Percentiles rank a stretch among this genome's conserved stretches.
Evolutionary conservation across 1,139 yeast genomes (phyloP).

Genomic region (Geotrichum fermentans): DNA sequence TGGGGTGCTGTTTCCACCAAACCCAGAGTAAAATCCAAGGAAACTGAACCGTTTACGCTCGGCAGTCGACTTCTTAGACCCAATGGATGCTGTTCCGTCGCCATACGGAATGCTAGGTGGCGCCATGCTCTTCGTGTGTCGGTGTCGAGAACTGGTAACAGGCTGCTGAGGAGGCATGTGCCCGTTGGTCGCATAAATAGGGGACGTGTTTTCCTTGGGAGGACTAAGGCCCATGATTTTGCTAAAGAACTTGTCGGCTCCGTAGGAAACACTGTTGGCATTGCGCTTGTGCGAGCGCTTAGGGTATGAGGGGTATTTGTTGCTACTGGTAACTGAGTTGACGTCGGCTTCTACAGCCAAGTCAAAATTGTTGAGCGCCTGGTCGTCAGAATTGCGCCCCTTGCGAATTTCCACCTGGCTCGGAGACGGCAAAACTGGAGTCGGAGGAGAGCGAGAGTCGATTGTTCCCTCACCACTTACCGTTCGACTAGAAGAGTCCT

Average conservation of each 20-base stretch:
- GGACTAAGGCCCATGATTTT: conserved; percentile 27
- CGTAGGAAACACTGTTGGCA: conserved; percentile 32
- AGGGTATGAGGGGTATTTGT: conserved; percentile 14
- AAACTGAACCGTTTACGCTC: conserved; percentile 31
- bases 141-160: conserved; percentile 6
- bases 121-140: conserved; percentile 17
- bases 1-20: conserved; percentile 4
- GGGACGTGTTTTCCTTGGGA: conserved; percentile 9
- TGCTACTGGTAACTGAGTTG: conserved; percentile 2
- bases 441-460: conserved; percentile 5
- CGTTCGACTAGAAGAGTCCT: conserved; percentile 1
- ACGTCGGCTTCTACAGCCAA: conserved; percentile 1
- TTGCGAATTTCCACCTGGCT: conserved; percentile 12
- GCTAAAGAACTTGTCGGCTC: conserved; percentile 31
- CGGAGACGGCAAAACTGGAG: conserved; percentile 9
- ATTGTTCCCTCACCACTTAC: not conserved
- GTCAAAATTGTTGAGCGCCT: conserved; percentile 7
- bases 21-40: conserved; percentile 25
- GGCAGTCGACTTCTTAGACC: conserved; percentile 7
- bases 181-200: conserved; percentile 6
- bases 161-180: conserved; percentile 13
- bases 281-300: conserved; percentile 14
- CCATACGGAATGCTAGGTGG: not conserved
- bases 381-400: conserved; percentile 14
- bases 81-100: conserved; percentile 11